phyloP scores from a whole-genome alignment of 345 rosid genomes.

The Syzygium aqueum region DNA sequence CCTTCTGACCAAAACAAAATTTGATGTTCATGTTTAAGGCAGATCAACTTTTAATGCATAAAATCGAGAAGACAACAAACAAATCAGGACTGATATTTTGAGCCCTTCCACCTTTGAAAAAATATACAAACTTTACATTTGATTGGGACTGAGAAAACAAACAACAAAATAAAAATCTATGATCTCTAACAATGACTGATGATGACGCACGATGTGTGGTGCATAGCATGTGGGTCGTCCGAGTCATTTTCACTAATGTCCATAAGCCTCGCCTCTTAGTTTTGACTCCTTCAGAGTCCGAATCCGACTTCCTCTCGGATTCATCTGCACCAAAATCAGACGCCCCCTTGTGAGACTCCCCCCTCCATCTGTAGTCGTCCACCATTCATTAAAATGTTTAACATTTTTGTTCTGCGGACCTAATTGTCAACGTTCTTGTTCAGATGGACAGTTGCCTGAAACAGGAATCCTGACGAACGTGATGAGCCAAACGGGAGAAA shows the following conservation, averaged over 20 bases:
- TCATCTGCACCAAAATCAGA: neutral
- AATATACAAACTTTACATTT: neutral
- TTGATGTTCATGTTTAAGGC: neutral
- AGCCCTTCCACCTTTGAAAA: neutral
- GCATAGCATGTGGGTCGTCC: neutral
- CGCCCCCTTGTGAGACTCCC: neutral
- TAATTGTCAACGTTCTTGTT: neutral
- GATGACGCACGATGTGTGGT: neutral
- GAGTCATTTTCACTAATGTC: neutral
- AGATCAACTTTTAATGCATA: neutral
- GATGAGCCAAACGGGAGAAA: conserved; percentile 2
- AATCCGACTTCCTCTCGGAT: neutral
- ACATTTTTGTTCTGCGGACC: neutral
- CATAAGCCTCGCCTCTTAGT: neutral
- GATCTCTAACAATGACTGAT: neutral
- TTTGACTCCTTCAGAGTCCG: neutral
- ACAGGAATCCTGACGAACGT: conserved; percentile 9
- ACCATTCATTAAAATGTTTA: neutral
- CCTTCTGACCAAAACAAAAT: no score
- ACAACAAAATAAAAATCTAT: neutral
- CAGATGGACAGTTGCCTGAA: conserved; percentile 29
- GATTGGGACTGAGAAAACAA: neutral
- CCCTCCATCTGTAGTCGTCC: neutral
- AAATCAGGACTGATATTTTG: neutral
- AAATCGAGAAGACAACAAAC: neutral